These are phyloP conservation scores for Aspergillus tamarii DNA, from an alignment of 2,329 filamentous ascomycete genomes.

Conservation along the genomic window DNA sequence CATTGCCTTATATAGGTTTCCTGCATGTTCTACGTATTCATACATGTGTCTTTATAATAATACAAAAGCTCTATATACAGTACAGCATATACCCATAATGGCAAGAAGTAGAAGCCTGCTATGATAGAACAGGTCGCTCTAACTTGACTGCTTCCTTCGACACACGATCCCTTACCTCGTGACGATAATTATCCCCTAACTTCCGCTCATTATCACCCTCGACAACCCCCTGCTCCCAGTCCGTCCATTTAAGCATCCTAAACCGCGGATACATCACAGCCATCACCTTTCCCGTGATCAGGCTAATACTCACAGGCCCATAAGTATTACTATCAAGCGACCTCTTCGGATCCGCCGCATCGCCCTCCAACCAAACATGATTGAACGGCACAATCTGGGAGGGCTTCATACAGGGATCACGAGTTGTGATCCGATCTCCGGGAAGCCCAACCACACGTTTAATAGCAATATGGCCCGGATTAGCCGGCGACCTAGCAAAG, in stretches of 20 bases:
- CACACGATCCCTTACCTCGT: constrained; percentile 39
- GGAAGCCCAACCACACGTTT: constrained; percentile 83
- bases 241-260: constrained; percentile 40
- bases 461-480: constrained; percentile 70
- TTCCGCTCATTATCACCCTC: constrained; percentile 26
- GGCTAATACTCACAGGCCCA: constrained; percentile 74
- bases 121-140: constrained; percentile 33
- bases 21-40: background rate
- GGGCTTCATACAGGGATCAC: constrained; percentile 59
- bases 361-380: constrained; percentile 95
- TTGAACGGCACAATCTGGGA: constrained; percentile 70
- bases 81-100: constrained; percentile 5
- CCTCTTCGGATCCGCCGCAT: constrained; percentile 67
- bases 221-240: constrained; percentile 39
- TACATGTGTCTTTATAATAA: background rate
- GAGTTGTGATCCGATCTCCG: constrained; percentile 74
- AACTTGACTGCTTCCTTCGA: constrained; percentile 42
- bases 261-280: constrained; percentile 69
- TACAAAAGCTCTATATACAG: constrained; percentile 14
- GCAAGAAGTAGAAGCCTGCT: constrained; percentile 8
- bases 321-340: constrained; percentile 87
- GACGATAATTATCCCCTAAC: constrained; percentile 35
- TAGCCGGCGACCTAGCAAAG: constrained; percentile 64
- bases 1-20: no score
- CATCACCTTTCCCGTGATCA: constrained; percentile 76